Conservation (phyloP, 768 basidiomycete genomes). For the Leccinum olivaceopallidum region DNA sequence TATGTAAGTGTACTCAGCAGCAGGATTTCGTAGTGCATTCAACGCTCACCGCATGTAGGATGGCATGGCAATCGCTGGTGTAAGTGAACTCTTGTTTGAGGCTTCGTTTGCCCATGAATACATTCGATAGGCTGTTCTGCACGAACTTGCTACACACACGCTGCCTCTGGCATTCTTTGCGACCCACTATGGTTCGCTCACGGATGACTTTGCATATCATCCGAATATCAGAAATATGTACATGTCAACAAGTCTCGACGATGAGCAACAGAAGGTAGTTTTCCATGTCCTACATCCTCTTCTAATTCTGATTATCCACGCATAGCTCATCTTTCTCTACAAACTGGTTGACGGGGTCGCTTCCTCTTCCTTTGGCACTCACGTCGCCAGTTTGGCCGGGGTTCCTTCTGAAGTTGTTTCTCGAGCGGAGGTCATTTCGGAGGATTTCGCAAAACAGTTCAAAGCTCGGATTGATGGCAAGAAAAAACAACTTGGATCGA, state of each 20-base stretch:
- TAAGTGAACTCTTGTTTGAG: conserved; percentile 33
- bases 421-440: conserved; percentile 85
- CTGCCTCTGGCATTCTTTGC: conserved; percentile 94
- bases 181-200: conserved; percentile 95
- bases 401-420: conserved; percentile 84
- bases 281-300: background rate
- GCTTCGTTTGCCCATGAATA: conserved; percentile 8
- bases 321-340: conserved; percentile 89
- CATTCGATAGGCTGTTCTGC: conserved; percentile 73
- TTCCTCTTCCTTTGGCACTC: conserved; percentile 87
- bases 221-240: conserved; percentile 94
- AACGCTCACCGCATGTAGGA: conserved; percentile 50
- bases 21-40: conserved; percentile 13
- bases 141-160: conserved; percentile 92
- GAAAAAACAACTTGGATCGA: conserved; percentile 48
- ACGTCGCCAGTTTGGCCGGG: conserved; percentile 94
- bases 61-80: conserved; percentile 98
- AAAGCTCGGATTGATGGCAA: conserved; percentile 72
- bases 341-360: conserved; percentile 91
- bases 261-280: conserved; percentile 82
- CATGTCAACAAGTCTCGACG: conserved; percentile 93
- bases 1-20: conserved; percentile 50
- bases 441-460: conserved; percentile 86
- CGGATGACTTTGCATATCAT: conserved; percentile 91
- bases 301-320: background rate